A percentile compares a stretch with the other conserved stretches of the same genome.
These are phyloP conservation scores for Penicillium sp. DNA, from an alignment of 2,329 filamentous ascomycete genomes.

Conservation along the genomic window DNA sequence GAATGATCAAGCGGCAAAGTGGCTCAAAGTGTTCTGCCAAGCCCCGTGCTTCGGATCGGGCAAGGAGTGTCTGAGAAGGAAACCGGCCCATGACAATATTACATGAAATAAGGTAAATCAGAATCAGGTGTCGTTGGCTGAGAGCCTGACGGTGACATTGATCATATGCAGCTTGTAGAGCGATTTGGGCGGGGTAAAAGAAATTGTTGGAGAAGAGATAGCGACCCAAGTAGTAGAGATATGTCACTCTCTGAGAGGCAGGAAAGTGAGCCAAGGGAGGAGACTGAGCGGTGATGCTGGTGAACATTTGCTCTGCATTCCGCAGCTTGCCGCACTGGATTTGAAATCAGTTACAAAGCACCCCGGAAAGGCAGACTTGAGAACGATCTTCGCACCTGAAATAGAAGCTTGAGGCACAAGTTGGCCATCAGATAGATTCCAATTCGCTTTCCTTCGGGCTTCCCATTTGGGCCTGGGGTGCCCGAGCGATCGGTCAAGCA, in stretches of 20 bases:
- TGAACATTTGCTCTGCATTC: constrained; percentile 80
- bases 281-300: constrained; percentile 76
- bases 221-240: constrained; percentile 87
- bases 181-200: constrained; percentile 68
- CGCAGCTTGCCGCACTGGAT: constrained; percentile 69
- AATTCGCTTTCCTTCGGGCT: constrained; percentile 74
- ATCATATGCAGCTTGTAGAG: constrained; percentile 71
- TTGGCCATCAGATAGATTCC: constrained; percentile 92
- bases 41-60: constrained; percentile 62
- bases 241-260: constrained; percentile 80
- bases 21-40: constrained; percentile 64
- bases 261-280: constrained; percentile 77
- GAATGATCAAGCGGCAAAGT: constrained; percentile 64
- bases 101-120: constrained; percentile 74
- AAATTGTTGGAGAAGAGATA: constrained; percentile 83
- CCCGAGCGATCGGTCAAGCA: constrained; percentile 76
- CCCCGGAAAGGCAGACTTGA: not conserved
- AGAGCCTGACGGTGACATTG: constrained; percentile 58
- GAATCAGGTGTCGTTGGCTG: constrained; percentile 69
- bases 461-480: constrained; percentile 53
- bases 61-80: constrained; percentile 61
- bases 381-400: constrained; percentile 55
- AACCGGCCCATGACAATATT: constrained; percentile 83
- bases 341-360: constrained; percentile 1
- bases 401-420: constrained; percentile 78